phyloP scores from a whole-genome alignment of 495 filamentous ascomycete genomes.

The Xylaria scruposa region DNA sequence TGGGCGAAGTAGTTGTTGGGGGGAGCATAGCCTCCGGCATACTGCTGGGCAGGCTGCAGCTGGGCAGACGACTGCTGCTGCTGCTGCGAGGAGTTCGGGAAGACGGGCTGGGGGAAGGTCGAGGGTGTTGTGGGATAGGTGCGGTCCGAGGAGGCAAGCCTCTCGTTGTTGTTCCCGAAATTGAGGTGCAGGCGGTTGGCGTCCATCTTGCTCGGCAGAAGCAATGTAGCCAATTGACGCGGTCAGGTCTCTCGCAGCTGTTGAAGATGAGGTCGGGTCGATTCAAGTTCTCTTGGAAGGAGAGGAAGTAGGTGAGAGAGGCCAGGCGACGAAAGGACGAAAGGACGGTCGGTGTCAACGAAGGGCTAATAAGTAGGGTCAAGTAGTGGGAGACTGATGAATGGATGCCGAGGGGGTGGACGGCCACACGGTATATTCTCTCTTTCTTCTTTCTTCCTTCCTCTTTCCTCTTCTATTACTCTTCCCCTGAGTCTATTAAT shows the following conservation, averaged over 20 bases:
- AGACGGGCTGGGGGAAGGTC: constrained; percentile 91
- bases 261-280: not conserved
- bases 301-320: not conserved
- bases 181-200: constrained; percentile 73
- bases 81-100: constrained; percentile 58
- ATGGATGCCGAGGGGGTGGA: not conserved
- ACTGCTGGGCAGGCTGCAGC: constrained; percentile 43
- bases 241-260: not conserved
- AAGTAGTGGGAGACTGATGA: not conserved
- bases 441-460: not conserved
- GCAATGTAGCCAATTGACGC: not conserved
- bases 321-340: constrained; percentile 9
- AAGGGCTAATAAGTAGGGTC: not conserved
- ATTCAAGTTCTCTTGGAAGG: not conserved
- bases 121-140: constrained; percentile 96
- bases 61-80: constrained; percentile 59
- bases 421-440: not conserved
- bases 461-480: not conserved
- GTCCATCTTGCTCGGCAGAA: constrained; percentile 46
- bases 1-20: constrained; percentile 68
- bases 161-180: constrained; percentile 69
- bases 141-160: constrained; percentile 71
- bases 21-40: constrained; percentile 52
- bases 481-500: not conserved
- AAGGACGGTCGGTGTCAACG: constrained; percentile 12